Evolutionary conservation across 129 eudicot species (phyloP), one percentile per base, ranked within the genome.

Genomic region (Flaveria sonorensis): DNA sequence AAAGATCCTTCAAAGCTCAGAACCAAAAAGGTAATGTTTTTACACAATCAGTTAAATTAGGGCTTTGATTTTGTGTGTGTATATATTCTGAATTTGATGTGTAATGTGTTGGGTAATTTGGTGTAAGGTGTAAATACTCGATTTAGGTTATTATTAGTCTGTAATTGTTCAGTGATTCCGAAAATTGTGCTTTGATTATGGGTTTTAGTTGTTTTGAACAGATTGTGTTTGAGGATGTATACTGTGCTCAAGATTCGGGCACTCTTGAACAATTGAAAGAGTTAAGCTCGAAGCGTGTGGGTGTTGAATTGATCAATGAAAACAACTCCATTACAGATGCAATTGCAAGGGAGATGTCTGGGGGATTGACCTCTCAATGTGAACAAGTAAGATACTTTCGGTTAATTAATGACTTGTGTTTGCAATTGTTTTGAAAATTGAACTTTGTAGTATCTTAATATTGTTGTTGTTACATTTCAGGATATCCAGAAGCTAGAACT

Each of bases 321-420:
- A 83, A 72, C 77, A 88, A 84, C 79, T 53, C 69, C 32, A 82
- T 92, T 50, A 84, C 98, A 24, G 86, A 88, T 56, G 96, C 96
- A 23, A 88, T 86, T 62, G 98, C 98, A 9, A 84, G 92, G 76
- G 96, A 92, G 80, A 92, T 89, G 82, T 88, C 91, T 9, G 92
- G 96, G 6, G 98, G 96, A 15, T 77, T 86, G 68, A 90, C 90
- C 55, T 88, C 90, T 26, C 96, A 84, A 19, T 68, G 60, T 64
- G 87, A 89, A 82, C 98, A 92, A 90, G 96, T 89, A 73, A 32
- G 42, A 36, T 24, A 56, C 8, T 46, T 14, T 32, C 43, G 9
- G 47, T 52, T 39, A 6, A 21, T 36, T 32, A 10, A 11, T 14
- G 67, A 48, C 5, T 39, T 26, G 55, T 2, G 15, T 47, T 7